Percentiles rank a stretch among this genome's conserved stretches.
phyloP scores from a whole-genome alignment of 2,329 filamentous ascomycete species.

The Pseudogymnoascus sp. region DNA sequence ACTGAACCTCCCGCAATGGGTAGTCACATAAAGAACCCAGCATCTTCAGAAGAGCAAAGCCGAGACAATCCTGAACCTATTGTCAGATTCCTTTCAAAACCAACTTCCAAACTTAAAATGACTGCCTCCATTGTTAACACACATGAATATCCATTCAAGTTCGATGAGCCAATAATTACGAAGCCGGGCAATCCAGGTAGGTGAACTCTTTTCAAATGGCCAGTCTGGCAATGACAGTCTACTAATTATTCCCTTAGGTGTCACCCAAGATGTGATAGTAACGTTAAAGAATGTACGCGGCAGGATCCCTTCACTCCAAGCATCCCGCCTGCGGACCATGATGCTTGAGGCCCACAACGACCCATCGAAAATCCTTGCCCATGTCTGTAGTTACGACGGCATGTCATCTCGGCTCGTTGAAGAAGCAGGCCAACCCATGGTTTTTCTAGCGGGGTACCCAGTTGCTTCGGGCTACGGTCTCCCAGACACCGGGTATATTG shows the following conservation, averaged over 20 bases:
- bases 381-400: constrained; percentile 36
- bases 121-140: constrained; percentile 26
- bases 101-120: constrained; percentile 13
- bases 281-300: constrained; percentile 29
- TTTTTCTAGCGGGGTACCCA: constrained; percentile 37
- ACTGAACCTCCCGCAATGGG: background rate
- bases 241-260: background rate
- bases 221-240: background rate
- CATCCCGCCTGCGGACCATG: constrained; percentile 31
- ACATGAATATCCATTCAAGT: constrained; percentile 28
- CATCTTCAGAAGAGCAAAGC: background rate
- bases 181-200: constrained; percentile 11
- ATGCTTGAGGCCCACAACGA: constrained; percentile 34
- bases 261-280: constrained; percentile 13
- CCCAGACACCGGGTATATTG: constrained; percentile 42
- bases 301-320: constrained; percentile 30
- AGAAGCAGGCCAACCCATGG: constrained; percentile 37
- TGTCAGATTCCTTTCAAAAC: background rate
- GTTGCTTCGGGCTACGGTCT: constrained; percentile 34
- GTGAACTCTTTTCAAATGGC: background rate
- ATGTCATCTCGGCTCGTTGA: constrained; percentile 36
- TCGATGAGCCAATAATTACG: constrained; percentile 14
- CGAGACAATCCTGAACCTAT: background rate
- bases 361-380: constrained; percentile 36
- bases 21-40: background rate